Percentiles rank a stretch among this genome's conserved stretches.
Evolutionary conservation across 768 basidiomycete genomes (phyloP).

Genomic region (Tephrocybe sp.): DNA sequence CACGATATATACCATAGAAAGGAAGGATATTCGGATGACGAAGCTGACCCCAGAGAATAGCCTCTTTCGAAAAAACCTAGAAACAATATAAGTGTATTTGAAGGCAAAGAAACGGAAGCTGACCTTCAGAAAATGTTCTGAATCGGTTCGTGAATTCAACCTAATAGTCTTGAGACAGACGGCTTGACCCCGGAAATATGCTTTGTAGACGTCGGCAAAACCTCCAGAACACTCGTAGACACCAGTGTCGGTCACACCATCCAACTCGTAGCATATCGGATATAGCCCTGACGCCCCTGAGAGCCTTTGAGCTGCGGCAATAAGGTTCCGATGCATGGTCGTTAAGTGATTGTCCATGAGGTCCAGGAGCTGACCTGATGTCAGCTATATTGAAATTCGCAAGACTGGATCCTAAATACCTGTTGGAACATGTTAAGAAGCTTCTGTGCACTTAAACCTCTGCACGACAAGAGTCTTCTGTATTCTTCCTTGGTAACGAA

Average conservation of each 20-base stretch:
- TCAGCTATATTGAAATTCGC: neutral
- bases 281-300: neutral
- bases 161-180: neutral
- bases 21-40: constrained; percentile 3
- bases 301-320: neutral
- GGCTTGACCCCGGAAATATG: neutral
- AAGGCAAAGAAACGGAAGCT: neutral
- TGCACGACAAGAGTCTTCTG: neutral
- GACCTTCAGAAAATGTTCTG: neutral
- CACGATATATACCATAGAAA: constrained; percentile 1
- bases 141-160: neutral
- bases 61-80: neutral
- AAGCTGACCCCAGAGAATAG: neutral
- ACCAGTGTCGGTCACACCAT: neutral
- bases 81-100: neutral
- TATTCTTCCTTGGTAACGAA: neutral
- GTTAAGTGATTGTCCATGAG: neutral
- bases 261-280: neutral
- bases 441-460: neutral
- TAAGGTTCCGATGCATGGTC: neutral
- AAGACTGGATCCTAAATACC: neutral
- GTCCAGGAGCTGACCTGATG: neutral
- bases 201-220: neutral
- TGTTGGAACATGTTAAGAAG: neutral
- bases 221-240: neutral